Base-by-base conservation (phyloP, 768 basidiomycete species). In the Boletus bicolor region DNA sequence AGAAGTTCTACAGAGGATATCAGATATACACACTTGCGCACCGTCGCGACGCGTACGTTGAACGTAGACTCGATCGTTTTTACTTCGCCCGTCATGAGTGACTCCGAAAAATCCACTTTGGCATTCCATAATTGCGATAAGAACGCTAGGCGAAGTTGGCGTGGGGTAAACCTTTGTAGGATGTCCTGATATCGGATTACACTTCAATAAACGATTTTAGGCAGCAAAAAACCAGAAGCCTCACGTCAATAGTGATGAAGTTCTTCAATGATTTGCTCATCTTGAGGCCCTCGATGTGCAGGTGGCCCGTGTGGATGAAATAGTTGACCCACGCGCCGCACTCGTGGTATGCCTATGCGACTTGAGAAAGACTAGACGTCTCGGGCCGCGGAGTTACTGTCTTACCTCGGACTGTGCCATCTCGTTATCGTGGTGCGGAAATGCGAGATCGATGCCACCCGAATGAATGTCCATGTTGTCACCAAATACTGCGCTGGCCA, bases 241-340 rank as follows among this genome's bases (percentile, higher is more conserved):
- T 70, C 66, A 91, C 90, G 64, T 91, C 87, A 54, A 99, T 97
- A 7, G 97, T 98, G 64, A 98, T 97, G 69, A 98, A 99, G 68
- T 99, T 99, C 73, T 99, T 99, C 59, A 99, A 75, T 10, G 93
- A 95, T 75, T 99, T 99, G 76, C 91, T 94, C 97, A 99, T 99
- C 74, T 99, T 99, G 55, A 97, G 77, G 9, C 97, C 97, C 70
- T 97, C 93, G 63, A 99, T 98, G 71, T 98, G 95, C 35, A 99
- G 76, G 76, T 99, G 97, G 11, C 97, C 97, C 0, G 96, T 98
- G 73, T 99, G 97, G 47, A 98, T 76, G 77, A 99, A 99, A 72
- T 98, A 99, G 69, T 97, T 98, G 62, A 98, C 95, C 97, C 97
- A 99, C 60, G 93, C 80, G 28, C 78, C 70, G 73, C 93, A 96